phyloP scores from a whole-genome alignment of 345 rosid species.

The Bretschneidera sinensis region DNA sequence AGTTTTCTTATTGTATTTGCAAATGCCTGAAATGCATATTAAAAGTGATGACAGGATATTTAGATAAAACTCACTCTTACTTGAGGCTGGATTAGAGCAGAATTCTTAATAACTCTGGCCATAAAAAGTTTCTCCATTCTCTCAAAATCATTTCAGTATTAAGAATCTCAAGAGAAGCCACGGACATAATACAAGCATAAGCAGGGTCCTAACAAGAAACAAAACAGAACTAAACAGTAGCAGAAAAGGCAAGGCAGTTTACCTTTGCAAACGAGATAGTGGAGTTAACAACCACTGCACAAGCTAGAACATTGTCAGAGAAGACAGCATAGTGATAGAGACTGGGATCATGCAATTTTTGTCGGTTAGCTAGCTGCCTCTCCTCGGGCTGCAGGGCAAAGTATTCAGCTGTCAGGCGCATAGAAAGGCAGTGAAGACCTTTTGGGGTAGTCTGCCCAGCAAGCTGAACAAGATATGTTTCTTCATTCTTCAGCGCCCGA shows the following conservation, averaged over 20 bases:
- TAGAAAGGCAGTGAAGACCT: conserved; percentile 90
- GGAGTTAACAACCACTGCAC: conserved; percentile 85
- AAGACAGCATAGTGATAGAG: conserved; percentile 76
- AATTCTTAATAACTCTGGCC: not conserved
- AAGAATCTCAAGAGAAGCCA: not conserved
- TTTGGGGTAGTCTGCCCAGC: conserved; percentile 88
- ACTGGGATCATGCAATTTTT: conserved; percentile 41
- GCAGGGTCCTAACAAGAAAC: not conserved
- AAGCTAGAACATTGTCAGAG: conserved; percentile 85
- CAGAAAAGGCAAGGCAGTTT: conserved; percentile 15
- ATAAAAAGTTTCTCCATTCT: not conserved
- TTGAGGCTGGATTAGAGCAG: not conserved
- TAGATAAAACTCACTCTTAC: not conserved
- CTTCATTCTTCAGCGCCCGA: conserved; percentile 60
- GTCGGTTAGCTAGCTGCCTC: conserved; percentile 64
- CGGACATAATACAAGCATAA: not conserved
- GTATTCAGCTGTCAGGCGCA: conserved; percentile 80
- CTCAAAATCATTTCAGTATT: not conserved
- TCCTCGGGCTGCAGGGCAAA: conserved; percentile 56
- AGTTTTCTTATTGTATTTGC: too few relatives aligned
- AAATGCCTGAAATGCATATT: too few relatives aligned
- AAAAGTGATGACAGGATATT: too few relatives aligned
- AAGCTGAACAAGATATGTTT: conserved; percentile 65
- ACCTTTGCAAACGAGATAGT: conserved; percentile 66
- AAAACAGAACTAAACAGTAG: not conserved